Conservation (phyloP, 2,329 filamentous ascomycete genomes). For the Paradendryphiella salina region DNA sequence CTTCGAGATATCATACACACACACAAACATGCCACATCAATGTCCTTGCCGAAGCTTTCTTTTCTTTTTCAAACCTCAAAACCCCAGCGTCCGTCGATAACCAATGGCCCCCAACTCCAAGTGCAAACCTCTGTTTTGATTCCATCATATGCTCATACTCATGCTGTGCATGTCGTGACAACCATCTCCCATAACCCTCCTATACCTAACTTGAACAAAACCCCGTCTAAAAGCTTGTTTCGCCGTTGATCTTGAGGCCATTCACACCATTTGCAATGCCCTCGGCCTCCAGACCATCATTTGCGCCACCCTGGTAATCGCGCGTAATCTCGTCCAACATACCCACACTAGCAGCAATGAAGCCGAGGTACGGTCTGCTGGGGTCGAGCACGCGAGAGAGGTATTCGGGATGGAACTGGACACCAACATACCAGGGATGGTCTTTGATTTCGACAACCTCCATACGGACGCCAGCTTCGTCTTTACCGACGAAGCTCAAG, state of each 20-base stretch:
- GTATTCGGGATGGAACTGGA: slow-evolving; percentile 91
- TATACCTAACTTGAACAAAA: background rate
- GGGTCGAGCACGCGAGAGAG: slow-evolving; percentile 73
- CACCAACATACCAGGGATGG: slow-evolving; percentile 82
- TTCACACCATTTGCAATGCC: slow-evolving; percentile 32
- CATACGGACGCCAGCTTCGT: slow-evolving; percentile 76
- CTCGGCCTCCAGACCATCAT: slow-evolving; percentile 19
- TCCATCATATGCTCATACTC: background rate
- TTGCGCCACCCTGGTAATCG: slow-evolving; percentile 29
- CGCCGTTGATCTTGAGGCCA: slow-evolving; percentile 27
- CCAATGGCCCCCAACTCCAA: background rate
- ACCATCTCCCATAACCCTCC: background rate
- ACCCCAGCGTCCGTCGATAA: background rate
- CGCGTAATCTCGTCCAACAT: slow-evolving; percentile 58
- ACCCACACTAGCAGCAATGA: slow-evolving; percentile 76
- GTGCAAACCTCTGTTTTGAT: background rate
- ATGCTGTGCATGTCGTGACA: background rate
- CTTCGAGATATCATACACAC: no score
- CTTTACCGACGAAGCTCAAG: slow-evolving; percentile 76
- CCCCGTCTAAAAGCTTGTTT: slow-evolving; percentile 17
- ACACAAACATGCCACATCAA: no score
- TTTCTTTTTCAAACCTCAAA: no score
- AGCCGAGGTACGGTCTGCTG: slow-evolving; percentile 77
- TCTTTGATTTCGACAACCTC: slow-evolving; percentile 81
- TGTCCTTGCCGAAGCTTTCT: no score